Evolutionary conservation across 331 rosid species (phyloP).

Genomic region (Phaseolus coccineus): DNA sequence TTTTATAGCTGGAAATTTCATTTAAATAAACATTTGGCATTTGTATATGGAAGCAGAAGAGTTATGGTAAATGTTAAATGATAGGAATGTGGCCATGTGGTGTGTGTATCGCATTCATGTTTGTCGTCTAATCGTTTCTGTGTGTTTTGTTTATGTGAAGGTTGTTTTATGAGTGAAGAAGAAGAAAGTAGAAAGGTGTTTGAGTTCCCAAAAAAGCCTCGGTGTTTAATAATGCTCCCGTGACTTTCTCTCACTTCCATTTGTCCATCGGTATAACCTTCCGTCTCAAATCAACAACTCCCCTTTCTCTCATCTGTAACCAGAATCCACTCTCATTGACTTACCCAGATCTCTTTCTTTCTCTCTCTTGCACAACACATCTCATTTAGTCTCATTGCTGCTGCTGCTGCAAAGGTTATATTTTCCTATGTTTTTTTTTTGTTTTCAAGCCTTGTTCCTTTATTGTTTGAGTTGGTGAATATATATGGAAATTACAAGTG

Average conservation of each 20-base stretch:
- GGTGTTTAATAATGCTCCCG: conserved; percentile 50
- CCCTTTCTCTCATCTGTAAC: neutral
- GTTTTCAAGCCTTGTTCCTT: neutral
- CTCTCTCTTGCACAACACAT: neutral
- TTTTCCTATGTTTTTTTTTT: neutral
- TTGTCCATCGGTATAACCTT: neutral
- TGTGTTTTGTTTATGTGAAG: conserved; percentile 14
- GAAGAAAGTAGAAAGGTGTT: conserved; percentile 48
- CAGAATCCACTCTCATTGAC: conserved; percentile 36
- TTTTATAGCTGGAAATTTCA: neutral
- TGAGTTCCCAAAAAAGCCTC: conserved; percentile 44
- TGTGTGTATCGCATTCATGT: neutral
- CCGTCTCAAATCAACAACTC: conserved; percentile 16
- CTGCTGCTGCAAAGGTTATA: conserved; percentile 35
- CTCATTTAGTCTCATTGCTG: conserved; percentile 12
- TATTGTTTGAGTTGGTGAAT: neutral
- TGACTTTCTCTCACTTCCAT: conserved; percentile 48
- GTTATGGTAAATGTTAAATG: neutral
- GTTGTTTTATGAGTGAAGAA: conserved; percentile 45
- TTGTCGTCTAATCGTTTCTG: neutral
- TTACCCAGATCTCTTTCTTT: conserved; percentile 48
- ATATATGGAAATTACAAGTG: neutral
- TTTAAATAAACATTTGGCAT: neutral
- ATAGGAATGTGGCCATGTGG: neutral
- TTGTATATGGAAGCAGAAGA: conserved; percentile 25